Base-by-base conservation (phyloP, 2,329 filamentous ascomycete genomes). In the Colletotrichum orbiculare region DNA sequence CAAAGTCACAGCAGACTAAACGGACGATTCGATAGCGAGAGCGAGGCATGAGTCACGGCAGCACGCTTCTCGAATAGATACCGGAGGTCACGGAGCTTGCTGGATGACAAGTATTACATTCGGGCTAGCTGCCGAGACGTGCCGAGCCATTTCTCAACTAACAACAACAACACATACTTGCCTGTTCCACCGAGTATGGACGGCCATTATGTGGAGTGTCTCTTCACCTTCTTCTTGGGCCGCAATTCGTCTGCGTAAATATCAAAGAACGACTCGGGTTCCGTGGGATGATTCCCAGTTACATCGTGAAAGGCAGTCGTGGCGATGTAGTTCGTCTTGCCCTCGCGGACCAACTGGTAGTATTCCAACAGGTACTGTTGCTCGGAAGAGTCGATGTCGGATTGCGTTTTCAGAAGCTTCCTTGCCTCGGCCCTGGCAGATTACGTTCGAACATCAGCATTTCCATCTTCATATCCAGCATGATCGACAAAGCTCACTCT, bases 281-380 rank as follows among this genome's bases (percentile, higher is more conserved):
- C 77, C 13, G 80, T 82, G 0, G 83, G 80, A 64, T 81, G 77
- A 39, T 71, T 67, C 4, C 79, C 81, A 2, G 82, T 85, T 37
- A 85, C 77, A 58, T 84, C 77, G 58, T 82, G 78, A 68, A 85
- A 85, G 1, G 82, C 78, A 4, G 78, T 80, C 1, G 83, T 85
- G 2, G 82, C 74, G 67, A 85, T 81, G 71, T 85, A 85, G 71
- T 85, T 85, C 0, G 82, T 83, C 75, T 85, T 85, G 15, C 83
- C 83, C 68, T 84, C 82, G 49, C 81, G 76, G 9, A 85, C 82
- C 8, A 85, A 74, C 47, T 79, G 81, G 72, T 84, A 85, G 71
- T 85, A 85, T 67, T 86, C 82, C 6, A 85, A 76, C 6, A 85
- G 69, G 67, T 82, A 83, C 69, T 83, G 69, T 58, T 79, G 75